Evolutionary conservation across 306 rosid genomes (phyloP).

Genomic region (Carpinus viminea): DNA sequence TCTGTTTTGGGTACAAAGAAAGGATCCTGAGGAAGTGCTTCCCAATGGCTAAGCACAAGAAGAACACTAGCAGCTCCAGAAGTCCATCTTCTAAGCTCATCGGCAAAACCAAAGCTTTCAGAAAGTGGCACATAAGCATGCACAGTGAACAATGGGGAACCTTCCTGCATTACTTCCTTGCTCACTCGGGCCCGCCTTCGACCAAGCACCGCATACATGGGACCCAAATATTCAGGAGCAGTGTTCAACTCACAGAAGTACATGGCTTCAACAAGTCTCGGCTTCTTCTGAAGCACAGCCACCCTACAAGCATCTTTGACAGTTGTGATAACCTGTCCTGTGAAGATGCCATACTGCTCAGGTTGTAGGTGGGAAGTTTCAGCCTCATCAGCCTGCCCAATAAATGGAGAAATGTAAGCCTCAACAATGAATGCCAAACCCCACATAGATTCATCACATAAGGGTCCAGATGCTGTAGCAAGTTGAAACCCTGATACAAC

Average conservation of each 20-base stretch:
- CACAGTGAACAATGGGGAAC: constrained; percentile 90
- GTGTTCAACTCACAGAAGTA: constrained; percentile 90
- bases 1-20: constrained; percentile 91
- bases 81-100: constrained; percentile 85
- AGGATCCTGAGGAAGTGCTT: constrained; percentile 82
- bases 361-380: constrained; percentile 55
- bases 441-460: constrained; percentile 94
- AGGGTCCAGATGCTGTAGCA: constrained; percentile 90
- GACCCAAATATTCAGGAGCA: constrained; percentile 67
- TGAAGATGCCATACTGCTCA: constrained; percentile 67
- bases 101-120: constrained; percentile 90
- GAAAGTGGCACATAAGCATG: constrained; percentile 88
- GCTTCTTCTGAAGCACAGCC: constrained; percentile 74
- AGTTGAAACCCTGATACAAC: constrained; percentile 77
- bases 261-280: constrained; percentile 93
- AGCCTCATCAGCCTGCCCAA: constrained; percentile 49
- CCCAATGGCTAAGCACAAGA: constrained; percentile 95
- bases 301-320: constrained; percentile 89
- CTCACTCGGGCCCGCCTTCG: constrained; percentile 72
- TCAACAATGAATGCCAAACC: constrained; percentile 86
- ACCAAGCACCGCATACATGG: constrained; percentile 90
- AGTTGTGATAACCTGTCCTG: constrained; percentile 81
- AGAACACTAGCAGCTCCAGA: constrained; percentile 85
- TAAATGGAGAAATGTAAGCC: constrained; percentile 52
- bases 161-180: constrained; percentile 97